Conservation (phyloP, 768 basidiomycete genomes). For the Termitomyces sp. region DNA sequence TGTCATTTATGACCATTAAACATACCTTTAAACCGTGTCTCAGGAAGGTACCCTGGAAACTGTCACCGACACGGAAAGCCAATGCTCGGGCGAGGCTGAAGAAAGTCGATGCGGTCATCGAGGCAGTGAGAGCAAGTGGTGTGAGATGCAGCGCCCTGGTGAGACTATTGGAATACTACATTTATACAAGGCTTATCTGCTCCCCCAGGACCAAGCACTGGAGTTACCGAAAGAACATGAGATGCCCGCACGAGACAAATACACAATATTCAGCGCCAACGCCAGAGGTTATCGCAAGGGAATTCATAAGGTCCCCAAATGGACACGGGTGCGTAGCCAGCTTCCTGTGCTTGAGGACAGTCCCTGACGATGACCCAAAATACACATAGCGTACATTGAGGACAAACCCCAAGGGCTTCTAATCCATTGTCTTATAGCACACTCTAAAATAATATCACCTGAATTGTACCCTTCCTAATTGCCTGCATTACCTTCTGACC, state of each 20-base stretch:
- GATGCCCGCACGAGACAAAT: slow-evolving; percentile 92
- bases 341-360: background rate
- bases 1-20: background rate
- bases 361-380: background rate
- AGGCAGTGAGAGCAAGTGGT: slow-evolving; percentile 78
- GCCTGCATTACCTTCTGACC: slow-evolving; percentile 53
- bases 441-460: slow-evolving; percentile 71
- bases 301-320: slow-evolving; percentile 97
- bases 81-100: slow-evolving; percentile 86
- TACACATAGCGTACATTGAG: slow-evolving; percentile 67
- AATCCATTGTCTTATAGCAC: slow-evolving; percentile 16
- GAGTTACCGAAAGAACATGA: slow-evolving; percentile 89
- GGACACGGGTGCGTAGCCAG: slow-evolving; percentile 68
- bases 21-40: slow-evolving; percentile 2
- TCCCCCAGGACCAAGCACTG: slow-evolving; percentile 57
- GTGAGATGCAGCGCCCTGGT: slow-evolving; percentile 75
- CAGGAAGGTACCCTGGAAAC: slow-evolving; percentile 94
- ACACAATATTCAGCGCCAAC: slow-evolving; percentile 78
- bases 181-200: background rate
- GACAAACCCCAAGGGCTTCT: slow-evolving; percentile 92
- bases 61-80: slow-evolving; percentile 88
- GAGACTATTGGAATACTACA: slow-evolving; percentile 21
- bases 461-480: slow-evolving; percentile 66
- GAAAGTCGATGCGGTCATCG: slow-evolving; percentile 91
- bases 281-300: slow-evolving; percentile 82